phyloP scores from a whole-genome alignment of 306 rosid genomes.

The peach (Prunus persica) region DNA sequence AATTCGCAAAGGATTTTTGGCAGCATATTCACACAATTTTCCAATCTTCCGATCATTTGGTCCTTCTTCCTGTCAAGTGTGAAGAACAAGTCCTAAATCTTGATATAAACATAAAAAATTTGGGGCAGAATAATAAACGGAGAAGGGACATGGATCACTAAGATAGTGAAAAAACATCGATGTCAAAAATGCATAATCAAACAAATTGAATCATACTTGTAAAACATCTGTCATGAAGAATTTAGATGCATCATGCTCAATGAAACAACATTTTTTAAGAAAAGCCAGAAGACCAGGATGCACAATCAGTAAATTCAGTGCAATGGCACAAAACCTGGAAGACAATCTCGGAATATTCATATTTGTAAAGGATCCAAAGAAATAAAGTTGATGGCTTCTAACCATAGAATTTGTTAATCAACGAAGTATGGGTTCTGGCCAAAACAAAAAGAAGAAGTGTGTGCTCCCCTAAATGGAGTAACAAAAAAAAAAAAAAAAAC shows the following conservation, averaged over 20 bases:
- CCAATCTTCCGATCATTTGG: constrained; percentile 89
- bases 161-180: background rate
- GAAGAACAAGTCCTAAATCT: constrained; percentile 13
- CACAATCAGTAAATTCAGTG: background rate
- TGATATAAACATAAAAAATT: background rate
- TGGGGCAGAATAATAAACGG: background rate
- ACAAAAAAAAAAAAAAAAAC: background rate
- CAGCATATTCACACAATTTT: constrained; percentile 84
- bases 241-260: background rate
- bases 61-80: constrained; percentile 69
- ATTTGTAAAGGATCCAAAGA: background rate
- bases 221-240: background rate
- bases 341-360: background rate
- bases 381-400: background rate
- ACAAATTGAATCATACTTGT: background rate
- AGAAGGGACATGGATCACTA: background rate
- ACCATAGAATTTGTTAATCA: background rate
- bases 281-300: background rate
- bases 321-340: background rate
- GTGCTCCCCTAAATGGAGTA: background rate
- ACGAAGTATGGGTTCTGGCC: background rate
- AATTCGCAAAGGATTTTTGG: constrained; percentile 89
- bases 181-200: constrained; percentile 12
- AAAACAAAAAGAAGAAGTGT: background rate
- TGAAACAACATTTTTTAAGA: background rate